Percentiles rank a stretch among this genome's conserved stretches.
phyloP scores from a whole-genome alignment of 495 filamentous ascomycete genomes.

The Tetracladium marchalianum region DNA sequence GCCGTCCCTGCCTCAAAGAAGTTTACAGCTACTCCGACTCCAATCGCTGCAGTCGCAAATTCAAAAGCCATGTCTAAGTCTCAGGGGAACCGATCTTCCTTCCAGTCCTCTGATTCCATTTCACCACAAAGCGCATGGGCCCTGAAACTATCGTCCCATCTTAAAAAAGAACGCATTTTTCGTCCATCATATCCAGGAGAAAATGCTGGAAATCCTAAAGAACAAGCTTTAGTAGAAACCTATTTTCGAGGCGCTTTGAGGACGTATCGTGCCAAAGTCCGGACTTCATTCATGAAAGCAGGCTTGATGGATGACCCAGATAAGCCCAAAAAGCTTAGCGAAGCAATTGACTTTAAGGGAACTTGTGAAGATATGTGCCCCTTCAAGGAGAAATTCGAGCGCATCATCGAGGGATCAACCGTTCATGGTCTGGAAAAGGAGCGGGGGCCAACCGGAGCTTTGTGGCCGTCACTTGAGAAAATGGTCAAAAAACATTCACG shows the following conservation, averaged over 20 bases:
- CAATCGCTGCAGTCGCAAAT: too few species aligned
- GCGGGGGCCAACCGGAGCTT: slow-evolving; percentile 23
- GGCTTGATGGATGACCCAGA: slow-evolving; percentile 85
- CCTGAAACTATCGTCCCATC: too few species aligned
- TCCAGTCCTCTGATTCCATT: background rate
- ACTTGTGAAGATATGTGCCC: slow-evolving; percentile 94
- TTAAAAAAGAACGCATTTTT: too few species aligned
- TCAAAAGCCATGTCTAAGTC: too few species aligned
- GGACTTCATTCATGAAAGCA: slow-evolving; percentile 57
- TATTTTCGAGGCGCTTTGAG: too few species aligned
- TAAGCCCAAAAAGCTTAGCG: slow-evolving; percentile 64
- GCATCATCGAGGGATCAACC: slow-evolving; percentile 54
- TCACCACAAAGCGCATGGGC: background rate
- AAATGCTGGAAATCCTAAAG: too few species aligned
- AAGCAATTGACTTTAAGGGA: slow-evolving; percentile 81
- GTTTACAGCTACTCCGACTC: too few species aligned
- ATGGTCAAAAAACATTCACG: slow-evolving; percentile 81
- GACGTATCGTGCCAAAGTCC: slow-evolving; percentile 52
- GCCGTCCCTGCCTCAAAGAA: too few species aligned
- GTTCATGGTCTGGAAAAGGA: slow-evolving; percentile 43
- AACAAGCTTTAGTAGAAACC: too few species aligned
- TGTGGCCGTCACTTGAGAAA: slow-evolving; percentile 25
- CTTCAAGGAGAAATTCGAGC: slow-evolving; percentile 71
- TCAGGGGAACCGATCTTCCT: too few species aligned
- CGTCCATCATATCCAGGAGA: too few species aligned